These are phyloP conservation scores for Austroboletus eburneus DNA, from an alignment of 768 basidiomycete genomes.

Conservation along the genomic window DNA sequence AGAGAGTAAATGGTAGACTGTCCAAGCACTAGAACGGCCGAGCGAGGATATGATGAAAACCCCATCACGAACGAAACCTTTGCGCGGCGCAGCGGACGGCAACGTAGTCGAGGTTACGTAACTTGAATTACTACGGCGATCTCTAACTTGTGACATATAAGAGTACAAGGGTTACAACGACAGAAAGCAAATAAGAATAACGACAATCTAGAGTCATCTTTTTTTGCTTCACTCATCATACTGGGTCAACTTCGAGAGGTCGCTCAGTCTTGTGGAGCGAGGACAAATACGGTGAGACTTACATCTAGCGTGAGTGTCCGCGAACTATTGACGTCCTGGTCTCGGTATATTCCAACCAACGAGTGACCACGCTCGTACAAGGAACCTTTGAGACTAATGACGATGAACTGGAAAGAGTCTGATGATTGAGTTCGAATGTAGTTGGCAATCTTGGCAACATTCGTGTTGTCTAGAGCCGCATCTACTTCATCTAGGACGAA, in stretches of 20 bases:
- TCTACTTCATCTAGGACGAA: constrained; percentile 99
- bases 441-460: constrained; percentile 91
- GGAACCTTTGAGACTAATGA: constrained; percentile 94
- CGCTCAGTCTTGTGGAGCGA: constrained; percentile 6
- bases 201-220: constrained; percentile 1
- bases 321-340: constrained; percentile 92
- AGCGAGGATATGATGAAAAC: constrained; percentile 51
- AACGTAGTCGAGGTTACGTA: constrained; percentile 13
- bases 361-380: constrained; percentile 88
- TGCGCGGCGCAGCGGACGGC: background rate
- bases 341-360: constrained; percentile 90
- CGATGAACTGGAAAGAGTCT: constrained; percentile 88
- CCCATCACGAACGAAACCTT: constrained; percentile 15
- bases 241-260: constrained; percentile 22
- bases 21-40: constrained; percentile 63
- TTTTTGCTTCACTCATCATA: constrained; percentile 23
- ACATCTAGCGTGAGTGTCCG: constrained; percentile 90
- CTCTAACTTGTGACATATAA: no score
- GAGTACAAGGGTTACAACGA: no score
- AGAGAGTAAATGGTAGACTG: constrained; percentile 59
- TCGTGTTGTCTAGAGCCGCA: constrained; percentile 97
- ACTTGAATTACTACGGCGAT: no score
- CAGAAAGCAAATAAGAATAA: constrained; percentile 25
- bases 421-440: constrained; percentile 88
- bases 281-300: constrained; percentile 19